Evolutionary conservation across 768 basidiomycete genomes (phyloP), one percentile per base, ranked within the genome.

Genomic region (Gymnopilus junonius): DNA sequence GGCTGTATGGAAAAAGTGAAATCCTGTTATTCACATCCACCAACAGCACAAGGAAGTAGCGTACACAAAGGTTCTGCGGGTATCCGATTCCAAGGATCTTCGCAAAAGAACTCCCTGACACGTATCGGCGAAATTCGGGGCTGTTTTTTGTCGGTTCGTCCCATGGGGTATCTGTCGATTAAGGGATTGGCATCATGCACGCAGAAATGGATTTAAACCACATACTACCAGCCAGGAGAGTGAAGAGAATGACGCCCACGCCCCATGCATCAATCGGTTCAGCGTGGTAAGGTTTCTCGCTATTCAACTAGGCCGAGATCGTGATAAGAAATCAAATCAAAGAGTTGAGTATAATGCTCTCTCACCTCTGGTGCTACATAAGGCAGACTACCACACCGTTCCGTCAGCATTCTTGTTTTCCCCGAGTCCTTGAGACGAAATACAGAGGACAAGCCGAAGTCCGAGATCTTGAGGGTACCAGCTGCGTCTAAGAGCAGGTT

Each of bases 201-300:
- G 4, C 15, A 46, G 31, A 11, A 50, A 12, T n/a, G 12, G 10
- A 42, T n/a, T 34, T 27, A 65, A 21, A n/a, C n/a, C 5, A 82
- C 90, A 35, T 72, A 97, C 97, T 99, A 50, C 97, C 97, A 8
- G 85, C 89, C 0, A 99, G 80, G 48, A 99, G 79, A 0, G 97
- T 93, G 73, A 93, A 99, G 0, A 99, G 79, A 48, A 99, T 97
- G 27, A 99, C 92, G 0, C 97, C 97, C 42, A 93, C 86, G 0
- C 95, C 95, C 97, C 97, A 99, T 8, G 94, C 88, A 73, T 99
- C 97, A 23, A 99, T 86, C 0, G 97, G 95, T 61, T 97, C 94
- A 1, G 95, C 97, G 14, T 87, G 75, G 75, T 99, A 99, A 0
- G 92, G 84, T 10, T 73, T 79, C 3, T 87, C 80, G 3, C 78